phyloP scores from a whole-genome alignment of 2,329 filamentous ascomycete genomes.

The Xylaria sp. region DNA sequence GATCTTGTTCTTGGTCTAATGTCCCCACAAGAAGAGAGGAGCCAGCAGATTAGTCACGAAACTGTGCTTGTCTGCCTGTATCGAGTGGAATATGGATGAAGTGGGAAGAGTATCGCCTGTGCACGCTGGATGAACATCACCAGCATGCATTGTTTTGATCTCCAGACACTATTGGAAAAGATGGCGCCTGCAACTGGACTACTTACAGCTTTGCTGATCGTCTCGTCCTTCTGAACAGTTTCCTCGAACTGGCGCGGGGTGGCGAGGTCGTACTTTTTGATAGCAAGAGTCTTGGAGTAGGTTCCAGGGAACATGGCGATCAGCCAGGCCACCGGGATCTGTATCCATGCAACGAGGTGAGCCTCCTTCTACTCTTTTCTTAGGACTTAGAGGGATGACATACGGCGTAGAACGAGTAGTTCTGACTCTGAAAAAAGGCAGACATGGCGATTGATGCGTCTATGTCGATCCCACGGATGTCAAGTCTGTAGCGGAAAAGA shows the following conservation, averaged over 20 bases:
- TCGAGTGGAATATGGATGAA: background rate
- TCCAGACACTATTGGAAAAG: background rate
- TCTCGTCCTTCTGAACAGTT: conserved; percentile 18
- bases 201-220: conserved; percentile 20
- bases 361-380: background rate
- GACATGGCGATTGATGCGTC: conserved; percentile 14
- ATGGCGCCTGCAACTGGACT: background rate
- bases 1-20: conserved; percentile 24
- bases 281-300: conserved; percentile 14
- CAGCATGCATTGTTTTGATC: background rate
- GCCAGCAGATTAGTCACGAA: background rate
- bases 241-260: conserved; percentile 15
- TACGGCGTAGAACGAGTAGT: conserved; percentile 26
- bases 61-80: background rate
- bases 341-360: background rate
- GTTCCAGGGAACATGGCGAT: conserved; percentile 9
- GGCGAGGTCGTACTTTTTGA: conserved; percentile 16
- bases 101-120: background rate
- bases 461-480: background rate
- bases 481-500: background rate
- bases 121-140: background rate
- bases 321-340: conserved; percentile 21
- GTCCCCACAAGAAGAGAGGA: background rate
- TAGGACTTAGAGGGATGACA: background rate
- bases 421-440: conserved; percentile 18